A percentile compares a stretch with the other conserved stretches of the same genome.
phyloP scores from a whole-genome alignment of 73 alveolate species.

The Paramecium tetraurelia region DNA sequence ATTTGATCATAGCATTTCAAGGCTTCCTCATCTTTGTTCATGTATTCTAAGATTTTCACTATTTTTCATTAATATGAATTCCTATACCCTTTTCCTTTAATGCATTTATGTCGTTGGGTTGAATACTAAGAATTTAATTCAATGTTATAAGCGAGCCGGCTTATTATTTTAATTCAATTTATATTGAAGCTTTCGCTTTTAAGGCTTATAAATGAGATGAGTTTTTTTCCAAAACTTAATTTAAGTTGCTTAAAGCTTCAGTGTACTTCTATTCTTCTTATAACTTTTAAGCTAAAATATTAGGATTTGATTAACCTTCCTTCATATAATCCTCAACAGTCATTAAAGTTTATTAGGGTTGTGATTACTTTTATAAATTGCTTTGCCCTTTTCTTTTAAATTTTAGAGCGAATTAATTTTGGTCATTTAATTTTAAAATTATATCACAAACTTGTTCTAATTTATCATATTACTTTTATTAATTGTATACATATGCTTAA shows the following conservation, averaged over 20 bases:
- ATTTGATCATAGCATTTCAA: background rate
- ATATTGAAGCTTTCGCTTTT: background rate
- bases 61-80: background rate
- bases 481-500: background rate
- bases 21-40: background rate
- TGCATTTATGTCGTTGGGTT: background rate
- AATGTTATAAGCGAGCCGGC: background rate
- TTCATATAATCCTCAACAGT: background rate
- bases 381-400: background rate
- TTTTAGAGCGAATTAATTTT: background rate
- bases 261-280: background rate
- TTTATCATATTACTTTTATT: background rate
- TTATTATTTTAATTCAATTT: background rate
- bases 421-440: background rate
- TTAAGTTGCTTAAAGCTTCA: background rate
- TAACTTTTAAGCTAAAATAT: background rate
- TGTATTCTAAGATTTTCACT: background rate
- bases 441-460: background rate
- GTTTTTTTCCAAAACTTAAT: background rate
- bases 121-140: background rate
- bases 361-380: background rate
- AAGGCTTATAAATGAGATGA: background rate
- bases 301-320: background rate
- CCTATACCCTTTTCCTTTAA: background rate
- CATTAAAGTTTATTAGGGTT: background rate